Evolutionary conservation across 768 basidiomycete genomes (phyloP).

Genomic region (Boletus patriciae): DNA sequence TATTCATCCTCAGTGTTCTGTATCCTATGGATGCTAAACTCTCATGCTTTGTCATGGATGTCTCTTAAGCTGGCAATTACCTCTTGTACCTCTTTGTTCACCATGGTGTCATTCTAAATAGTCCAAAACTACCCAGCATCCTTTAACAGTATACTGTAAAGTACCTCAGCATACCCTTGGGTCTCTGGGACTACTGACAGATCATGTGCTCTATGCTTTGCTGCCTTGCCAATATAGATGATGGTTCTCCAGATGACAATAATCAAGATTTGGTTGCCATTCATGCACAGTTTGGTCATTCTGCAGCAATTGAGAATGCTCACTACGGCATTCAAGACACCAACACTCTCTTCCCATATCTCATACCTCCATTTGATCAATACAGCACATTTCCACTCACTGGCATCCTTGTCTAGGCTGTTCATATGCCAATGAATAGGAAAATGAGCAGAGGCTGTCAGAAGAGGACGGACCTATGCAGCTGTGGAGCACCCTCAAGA

Average conservation of each 20-base stretch:
- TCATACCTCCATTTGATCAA: background rate
- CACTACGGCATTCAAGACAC: constrained; percentile 3
- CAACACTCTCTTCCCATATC: background rate
- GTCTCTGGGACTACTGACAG: background rate
- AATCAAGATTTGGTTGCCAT: background rate
- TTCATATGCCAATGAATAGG: background rate
- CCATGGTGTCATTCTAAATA: background rate
- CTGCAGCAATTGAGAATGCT: background rate
- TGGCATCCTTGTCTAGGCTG: constrained; percentile 1
- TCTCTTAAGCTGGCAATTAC: background rate
- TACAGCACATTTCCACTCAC: background rate
- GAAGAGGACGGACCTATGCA: too few species aligned
- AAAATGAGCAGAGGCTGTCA: too few species aligned
- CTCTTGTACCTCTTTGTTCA: constrained; percentile 1
- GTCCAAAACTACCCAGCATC: background rate
- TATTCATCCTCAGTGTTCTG: background rate
- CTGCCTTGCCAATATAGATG: background rate
- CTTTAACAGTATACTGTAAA: background rate
- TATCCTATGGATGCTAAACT: background rate
- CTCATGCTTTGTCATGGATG: background rate
- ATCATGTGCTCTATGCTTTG: background rate
- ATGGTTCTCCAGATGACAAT: background rate
- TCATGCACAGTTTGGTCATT: constrained; percentile 2
- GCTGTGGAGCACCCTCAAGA: too few species aligned
- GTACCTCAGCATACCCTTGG: background rate